Evolutionary conservation across 371 early-diverging fungal species (phyloP).

Genomic region (Lichtheimia hyalospora): DNA sequence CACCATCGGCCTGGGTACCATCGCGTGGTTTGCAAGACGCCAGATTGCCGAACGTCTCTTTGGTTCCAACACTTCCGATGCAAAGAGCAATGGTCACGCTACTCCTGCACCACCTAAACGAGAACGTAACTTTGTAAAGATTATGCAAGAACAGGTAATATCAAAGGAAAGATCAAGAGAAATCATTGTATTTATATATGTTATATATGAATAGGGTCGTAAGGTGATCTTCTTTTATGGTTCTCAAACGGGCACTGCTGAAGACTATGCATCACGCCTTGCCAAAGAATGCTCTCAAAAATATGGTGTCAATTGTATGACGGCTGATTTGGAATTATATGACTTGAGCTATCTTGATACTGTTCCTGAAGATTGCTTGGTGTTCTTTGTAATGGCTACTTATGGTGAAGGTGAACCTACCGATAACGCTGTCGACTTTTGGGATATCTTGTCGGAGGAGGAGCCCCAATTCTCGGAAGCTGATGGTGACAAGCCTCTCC

Average conservation of each 20-base stretch:
- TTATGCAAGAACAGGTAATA: conserved; percentile 61
- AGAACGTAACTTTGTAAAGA: conserved; percentile 64
- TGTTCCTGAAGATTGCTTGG: conserved; percentile 62
- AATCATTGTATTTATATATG: neutral
- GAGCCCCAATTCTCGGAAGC: conserved; percentile 65
- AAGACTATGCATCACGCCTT: conserved; percentile 88
- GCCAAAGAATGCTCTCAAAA: conserved; percentile 81
- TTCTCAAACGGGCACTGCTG: conserved; percentile 97
- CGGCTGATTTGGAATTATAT: conserved; percentile 86
- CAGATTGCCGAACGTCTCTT: conserved; percentile 29
- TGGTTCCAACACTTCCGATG: conserved; percentile 17
- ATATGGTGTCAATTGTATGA: conserved; percentile 76
- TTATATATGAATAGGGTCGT: conserved; percentile 49
- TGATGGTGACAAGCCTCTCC: conserved; percentile 59
- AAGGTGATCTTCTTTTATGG: conserved; percentile 85
- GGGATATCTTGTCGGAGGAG: conserved; percentile 73
- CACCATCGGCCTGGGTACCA: conserved; percentile 50
- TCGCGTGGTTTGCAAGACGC: conserved; percentile 45
- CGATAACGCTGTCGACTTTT: conserved; percentile 88
- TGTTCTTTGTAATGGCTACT: conserved; percentile 87
- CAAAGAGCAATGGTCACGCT: conserved; percentile 17
- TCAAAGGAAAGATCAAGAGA: neutral
- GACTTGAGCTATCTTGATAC: conserved; percentile 77
- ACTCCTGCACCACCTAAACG: conserved; percentile 16
- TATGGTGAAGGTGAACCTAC: conserved; percentile 94